Evolutionary conservation across 2,329 filamentous ascomycete species (phyloP).

Genomic region (Dichotomopilus funicola): DNA sequence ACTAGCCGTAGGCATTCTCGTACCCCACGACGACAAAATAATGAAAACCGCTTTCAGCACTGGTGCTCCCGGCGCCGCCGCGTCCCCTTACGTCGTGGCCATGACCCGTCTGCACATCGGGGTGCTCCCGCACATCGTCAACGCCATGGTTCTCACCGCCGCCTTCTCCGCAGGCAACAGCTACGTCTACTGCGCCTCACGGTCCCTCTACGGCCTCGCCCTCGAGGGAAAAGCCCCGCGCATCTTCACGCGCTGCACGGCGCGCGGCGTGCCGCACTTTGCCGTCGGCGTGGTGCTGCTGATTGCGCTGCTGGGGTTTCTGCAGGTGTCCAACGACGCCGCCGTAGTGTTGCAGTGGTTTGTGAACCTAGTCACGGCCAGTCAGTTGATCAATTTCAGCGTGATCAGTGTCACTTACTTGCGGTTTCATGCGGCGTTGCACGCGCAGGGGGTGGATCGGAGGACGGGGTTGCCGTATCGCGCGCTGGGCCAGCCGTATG

Average conservation of each 20-base stretch:
- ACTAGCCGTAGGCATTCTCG: constrained; percentile 52
- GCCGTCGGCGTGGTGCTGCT: constrained; percentile 29
- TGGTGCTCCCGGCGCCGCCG: constrained; percentile 44
- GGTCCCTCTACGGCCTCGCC: constrained; percentile 46
- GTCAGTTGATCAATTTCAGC: constrained; percentile 38
- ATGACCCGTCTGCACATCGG: constrained; percentile 36
- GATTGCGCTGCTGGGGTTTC: constrained; percentile 32
- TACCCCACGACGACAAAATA: constrained; percentile 51
- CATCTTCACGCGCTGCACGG: constrained; percentile 35
- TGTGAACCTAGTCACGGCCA: constrained; percentile 32
- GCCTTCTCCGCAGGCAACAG: constrained; percentile 39
- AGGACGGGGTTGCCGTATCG: constrained; percentile 40
- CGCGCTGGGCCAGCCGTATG: constrained; percentile 45
- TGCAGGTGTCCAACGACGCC: constrained; percentile 33
- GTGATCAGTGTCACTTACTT: constrained; percentile 41
- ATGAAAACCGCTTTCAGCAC: constrained; percentile 46
- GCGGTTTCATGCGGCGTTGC: constrained; percentile 45
- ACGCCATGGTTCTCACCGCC: constrained; percentile 38
- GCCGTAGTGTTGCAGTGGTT: constrained; percentile 37
- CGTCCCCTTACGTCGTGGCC: constrained; percentile 41
- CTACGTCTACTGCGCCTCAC: constrained; percentile 46
- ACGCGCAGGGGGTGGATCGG: constrained; percentile 41
- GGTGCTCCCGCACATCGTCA: constrained; percentile 54
- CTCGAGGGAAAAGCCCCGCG: constrained; percentile 41
- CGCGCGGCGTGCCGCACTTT: constrained; percentile 40